Evolutionary conservation across 305 asterid species (phyloP).

Genomic region (Fraxinus xanthoxyloides): DNA sequence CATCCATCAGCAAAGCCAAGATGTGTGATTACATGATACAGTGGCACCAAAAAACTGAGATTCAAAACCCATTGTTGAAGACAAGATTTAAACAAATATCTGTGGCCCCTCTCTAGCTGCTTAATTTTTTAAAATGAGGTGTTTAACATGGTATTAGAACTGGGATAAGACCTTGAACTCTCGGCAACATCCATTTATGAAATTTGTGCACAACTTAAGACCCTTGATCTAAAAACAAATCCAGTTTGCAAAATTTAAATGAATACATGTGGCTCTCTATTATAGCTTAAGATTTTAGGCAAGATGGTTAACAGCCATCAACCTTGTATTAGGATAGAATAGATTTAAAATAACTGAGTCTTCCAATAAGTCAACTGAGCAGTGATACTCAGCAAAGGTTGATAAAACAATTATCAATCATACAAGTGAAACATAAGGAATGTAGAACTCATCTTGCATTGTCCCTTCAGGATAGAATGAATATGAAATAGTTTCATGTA

Average conservation of each 20-base stretch:
- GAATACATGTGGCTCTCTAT: not conserved
- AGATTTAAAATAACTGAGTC: not conserved
- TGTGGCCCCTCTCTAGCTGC: not conserved
- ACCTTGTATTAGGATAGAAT: not conserved
- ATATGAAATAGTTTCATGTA: not conserved
- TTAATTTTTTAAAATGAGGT: not conserved
- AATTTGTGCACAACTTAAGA: not conserved
- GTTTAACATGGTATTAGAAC: not conserved
- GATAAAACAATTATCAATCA: slow-evolving; percentile 3
- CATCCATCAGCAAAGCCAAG: not conserved
- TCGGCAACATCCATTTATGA: not conserved
- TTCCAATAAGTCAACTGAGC: slow-evolving; percentile 4
- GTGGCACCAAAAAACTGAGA: not conserved
- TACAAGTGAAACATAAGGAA: slow-evolving; percentile 1
- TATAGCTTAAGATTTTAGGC: not conserved
- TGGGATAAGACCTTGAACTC: not conserved
- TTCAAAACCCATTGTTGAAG: not conserved
- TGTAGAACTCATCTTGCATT: not conserved
- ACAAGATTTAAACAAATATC: not conserved
- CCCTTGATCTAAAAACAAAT: not conserved
- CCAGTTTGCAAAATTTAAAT: not conserved
- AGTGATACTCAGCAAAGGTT: slow-evolving; percentile 11
- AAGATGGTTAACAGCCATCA: not conserved
- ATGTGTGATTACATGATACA: not conserved
- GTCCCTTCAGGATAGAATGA: not conserved